A percentile compares a stretch with the other conserved stretches of the same genome.
These are phyloP conservation scores for Neoascochyta sp. DNA, from an alignment of 2,329 filamentous ascomycete genomes.

Conservation along the genomic window DNA sequence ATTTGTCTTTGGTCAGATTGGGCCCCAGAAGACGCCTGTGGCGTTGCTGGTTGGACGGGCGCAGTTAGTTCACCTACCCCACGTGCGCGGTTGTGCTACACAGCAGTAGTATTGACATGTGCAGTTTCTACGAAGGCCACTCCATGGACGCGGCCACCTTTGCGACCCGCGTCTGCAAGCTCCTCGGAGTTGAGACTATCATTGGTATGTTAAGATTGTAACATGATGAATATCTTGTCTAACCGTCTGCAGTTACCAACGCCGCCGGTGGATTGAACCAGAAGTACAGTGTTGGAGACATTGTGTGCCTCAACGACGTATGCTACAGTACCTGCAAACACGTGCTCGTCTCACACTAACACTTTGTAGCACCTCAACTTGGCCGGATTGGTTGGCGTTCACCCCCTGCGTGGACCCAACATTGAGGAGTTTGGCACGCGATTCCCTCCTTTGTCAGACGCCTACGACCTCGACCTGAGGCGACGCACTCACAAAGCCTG, in stretches of 20 bases:
- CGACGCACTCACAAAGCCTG: constrained; percentile 56
- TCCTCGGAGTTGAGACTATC: constrained; percentile 58
- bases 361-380: constrained; percentile 57
- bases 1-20: constrained; percentile 60
- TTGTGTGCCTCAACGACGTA: constrained; percentile 63
- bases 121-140: constrained; percentile 65
- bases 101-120: constrained; percentile 18
- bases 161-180: constrained; percentile 61
- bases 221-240: constrained; percentile 9
- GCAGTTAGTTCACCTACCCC: constrained; percentile 60
- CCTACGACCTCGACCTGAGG: constrained; percentile 61
- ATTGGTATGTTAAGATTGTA: constrained; percentile 43
- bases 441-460: constrained; percentile 62
- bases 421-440: constrained; percentile 59
- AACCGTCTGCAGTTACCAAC: constrained; percentile 54
- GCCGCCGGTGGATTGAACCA: constrained; percentile 63
- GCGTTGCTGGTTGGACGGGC: constrained; percentile 62
- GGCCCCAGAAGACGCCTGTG: constrained; percentile 51
- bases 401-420: constrained; percentile 62
- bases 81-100: background rate
- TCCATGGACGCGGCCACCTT: constrained; percentile 61
- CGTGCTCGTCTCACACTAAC: constrained; percentile 8
- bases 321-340: constrained; percentile 14
- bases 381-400: constrained; percentile 57
- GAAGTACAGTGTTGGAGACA: constrained; percentile 62